These are phyloP conservation scores for Fusarium hostae DNA, from an alignment of 2,329 filamentous ascomycete species.

Conservation along the genomic window DNA sequence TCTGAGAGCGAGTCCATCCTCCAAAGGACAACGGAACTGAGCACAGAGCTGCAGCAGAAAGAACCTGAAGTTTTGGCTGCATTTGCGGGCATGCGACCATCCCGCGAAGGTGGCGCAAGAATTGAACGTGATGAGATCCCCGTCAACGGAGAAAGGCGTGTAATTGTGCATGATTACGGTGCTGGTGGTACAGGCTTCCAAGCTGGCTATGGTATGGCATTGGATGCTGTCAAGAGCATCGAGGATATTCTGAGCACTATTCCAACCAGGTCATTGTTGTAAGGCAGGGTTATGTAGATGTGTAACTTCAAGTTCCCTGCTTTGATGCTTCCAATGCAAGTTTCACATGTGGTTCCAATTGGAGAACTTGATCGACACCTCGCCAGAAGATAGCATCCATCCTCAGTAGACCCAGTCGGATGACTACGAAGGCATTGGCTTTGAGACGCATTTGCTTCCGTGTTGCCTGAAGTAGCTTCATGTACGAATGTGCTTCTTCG, in stretches of 20 bases:
- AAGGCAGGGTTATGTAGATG: background rate
- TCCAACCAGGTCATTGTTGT: background rate
- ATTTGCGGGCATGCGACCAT: conserved; percentile 1
- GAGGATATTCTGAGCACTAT: background rate
- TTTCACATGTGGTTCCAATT: background rate
- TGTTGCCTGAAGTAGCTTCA: background rate
- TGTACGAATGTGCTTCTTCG: background rate
- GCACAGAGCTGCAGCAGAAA: background rate
- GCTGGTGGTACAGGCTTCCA: conserved; percentile 8
- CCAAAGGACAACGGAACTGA: background rate
- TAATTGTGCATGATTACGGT: conserved; percentile 1
- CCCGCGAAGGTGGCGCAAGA: background rate
- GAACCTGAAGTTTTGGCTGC: background rate
- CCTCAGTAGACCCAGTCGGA: background rate
- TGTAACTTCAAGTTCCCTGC: background rate
- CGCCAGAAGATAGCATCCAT: conserved; percentile 4
- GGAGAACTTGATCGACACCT: background rate
- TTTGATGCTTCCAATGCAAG: background rate
- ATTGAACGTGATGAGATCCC: background rate
- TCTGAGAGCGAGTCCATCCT: background rate
- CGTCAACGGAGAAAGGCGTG: background rate
- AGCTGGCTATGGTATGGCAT: conserved; percentile 1
- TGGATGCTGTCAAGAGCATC: conserved; percentile 1
- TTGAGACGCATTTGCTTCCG: conserved; percentile 5
- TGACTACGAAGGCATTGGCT: background rate